These are phyloP conservation scores for Dictyostelium purpureum DNA, from an alignment of 78 protist species.

Conservation along the genomic window DNA sequence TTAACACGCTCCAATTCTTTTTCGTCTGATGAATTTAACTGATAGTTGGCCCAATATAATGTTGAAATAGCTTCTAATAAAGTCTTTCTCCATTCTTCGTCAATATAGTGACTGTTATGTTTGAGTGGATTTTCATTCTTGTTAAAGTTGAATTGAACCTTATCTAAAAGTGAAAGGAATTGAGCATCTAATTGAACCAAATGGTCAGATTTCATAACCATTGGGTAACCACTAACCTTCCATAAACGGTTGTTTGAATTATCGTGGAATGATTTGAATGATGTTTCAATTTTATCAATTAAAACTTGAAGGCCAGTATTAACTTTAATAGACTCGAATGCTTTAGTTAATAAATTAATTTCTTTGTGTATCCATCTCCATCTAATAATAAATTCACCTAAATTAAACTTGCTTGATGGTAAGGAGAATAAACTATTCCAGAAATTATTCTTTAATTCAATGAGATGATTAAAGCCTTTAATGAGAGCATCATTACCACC, in stretches of 20 bases:
- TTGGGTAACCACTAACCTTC: conserved; percentile 61
- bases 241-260: conserved; percentile 36
- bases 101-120: background rate
- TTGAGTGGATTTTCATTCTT: conserved; percentile 16
- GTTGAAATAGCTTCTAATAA: conserved; percentile 58
- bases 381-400: conserved; percentile 55
- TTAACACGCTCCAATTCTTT: background rate
- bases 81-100: conserved; percentile 32
- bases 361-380: conserved; percentile 74
- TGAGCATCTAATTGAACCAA: conserved; percentile 9
- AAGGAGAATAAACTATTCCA: conserved; percentile 5
- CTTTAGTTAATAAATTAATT: background rate
- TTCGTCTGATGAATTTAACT: conserved; percentile 16
- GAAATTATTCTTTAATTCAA: conserved; percentile 25
- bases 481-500: background rate
- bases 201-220: conserved; percentile 30
- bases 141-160: conserved; percentile 9
- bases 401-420: background rate
- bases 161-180: conserved; percentile 1
- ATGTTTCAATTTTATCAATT: background rate
- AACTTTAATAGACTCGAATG: background rate
- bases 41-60: conserved; percentile 63
- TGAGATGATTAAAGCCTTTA: background rate
- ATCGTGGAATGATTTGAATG: background rate
- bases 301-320: background rate